Base-by-base conservation (phyloP, 805 yeast species). In the Myxozyma kluyveri region DNA sequence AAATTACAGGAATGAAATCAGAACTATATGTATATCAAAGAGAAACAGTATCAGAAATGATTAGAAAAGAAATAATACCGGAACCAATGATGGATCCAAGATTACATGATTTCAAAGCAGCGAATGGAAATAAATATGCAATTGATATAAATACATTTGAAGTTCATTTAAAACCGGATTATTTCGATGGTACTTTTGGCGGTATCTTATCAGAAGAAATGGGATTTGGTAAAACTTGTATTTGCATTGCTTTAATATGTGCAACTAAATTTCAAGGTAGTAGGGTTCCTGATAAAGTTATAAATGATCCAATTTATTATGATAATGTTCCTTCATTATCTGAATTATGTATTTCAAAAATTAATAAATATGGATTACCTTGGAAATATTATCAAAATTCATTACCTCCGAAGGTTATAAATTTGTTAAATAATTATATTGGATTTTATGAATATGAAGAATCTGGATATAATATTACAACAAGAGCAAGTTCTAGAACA, bases 131-230 rank as follows among this genome's bases (percentile, higher is more conserved):
- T 9, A 54, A 50, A 17, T 42, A 24, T 60, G 74, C 71, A 54
- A 64, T 74, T 47, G 75, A 82, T 61, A 47, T 72, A 0, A 56
- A 61, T 3, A 60, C 58, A 0, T 57, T 70, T 29, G 55, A 57
- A 2, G 67, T 79, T 27, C 64, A 61, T 21, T 19, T 24, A 1
- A 52, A 62, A 2, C 80, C 86, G 0, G 76, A 72, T 19, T 61
- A 65, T 2, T 80, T 73, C 57, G 60, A 60, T 12, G 68, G 80
- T 1, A 81, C 86, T 0, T 68, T 77, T 57, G 86, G 86, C 18
- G 86, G 86, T 0, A 79, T 81, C 3, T 64, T 81, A 14, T 85
- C 85, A 1, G 86, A 81, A 52, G 81, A 80, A 72, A 81, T 81
- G 86, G 86, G 86, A 0, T 67, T 80, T 38, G 58, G 86, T 0